Evolutionary conservation across 73 alveolate genomes (phyloP).

Genomic region (Blepharisma japonicum): DNA sequence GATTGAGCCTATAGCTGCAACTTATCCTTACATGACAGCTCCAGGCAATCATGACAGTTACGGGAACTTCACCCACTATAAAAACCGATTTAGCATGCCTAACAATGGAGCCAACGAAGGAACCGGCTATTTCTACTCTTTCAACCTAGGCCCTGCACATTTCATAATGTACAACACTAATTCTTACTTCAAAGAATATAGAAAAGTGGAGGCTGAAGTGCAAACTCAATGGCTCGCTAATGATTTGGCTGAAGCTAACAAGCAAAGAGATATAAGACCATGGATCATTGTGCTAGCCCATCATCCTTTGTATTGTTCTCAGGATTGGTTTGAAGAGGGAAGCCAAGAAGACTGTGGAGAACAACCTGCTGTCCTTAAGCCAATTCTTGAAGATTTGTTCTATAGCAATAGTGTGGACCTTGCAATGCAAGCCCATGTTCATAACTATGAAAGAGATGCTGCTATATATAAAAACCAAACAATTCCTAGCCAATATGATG

Average conservation of each 20-base stretch:
- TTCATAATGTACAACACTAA: slow-evolving; percentile 10
- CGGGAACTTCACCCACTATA: not conserved
- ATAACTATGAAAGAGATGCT: slow-evolving; percentile 24
- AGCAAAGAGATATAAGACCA: not conserved
- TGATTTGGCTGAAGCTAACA: slow-evolving; percentile 2
- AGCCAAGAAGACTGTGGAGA: slow-evolving; percentile 23
- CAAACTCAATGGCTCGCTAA: not conserved
- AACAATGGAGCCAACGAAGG: slow-evolving; percentile 17
- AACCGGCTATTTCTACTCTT: slow-evolving; percentile 9
- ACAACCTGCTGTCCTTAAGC: not conserved
- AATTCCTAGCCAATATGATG: slow-evolving; percentile 20
- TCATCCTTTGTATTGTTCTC: slow-evolving; percentile 18
- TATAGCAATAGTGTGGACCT: not conserved
- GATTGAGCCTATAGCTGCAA: slow-evolving; percentile 14
- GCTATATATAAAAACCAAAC: slow-evolving; percentile 12
- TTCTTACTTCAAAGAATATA: not conserved
- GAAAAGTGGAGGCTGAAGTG: not conserved
- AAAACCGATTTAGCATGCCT: slow-evolving; percentile 18
- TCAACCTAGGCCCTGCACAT: slow-evolving; percentile 13
- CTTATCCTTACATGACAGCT: slow-evolving; percentile 1
- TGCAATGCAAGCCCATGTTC: slow-evolving; percentile 10
- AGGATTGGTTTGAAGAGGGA: too few relatives aligned
- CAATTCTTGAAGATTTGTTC: not conserved
- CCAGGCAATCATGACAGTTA: slow-evolving; percentile 24
- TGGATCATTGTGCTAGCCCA: not conserved